Conservation (phyloP, 2,329 filamentous ascomycete species). For the Ophiostoma novo-ulmi region DNA sequence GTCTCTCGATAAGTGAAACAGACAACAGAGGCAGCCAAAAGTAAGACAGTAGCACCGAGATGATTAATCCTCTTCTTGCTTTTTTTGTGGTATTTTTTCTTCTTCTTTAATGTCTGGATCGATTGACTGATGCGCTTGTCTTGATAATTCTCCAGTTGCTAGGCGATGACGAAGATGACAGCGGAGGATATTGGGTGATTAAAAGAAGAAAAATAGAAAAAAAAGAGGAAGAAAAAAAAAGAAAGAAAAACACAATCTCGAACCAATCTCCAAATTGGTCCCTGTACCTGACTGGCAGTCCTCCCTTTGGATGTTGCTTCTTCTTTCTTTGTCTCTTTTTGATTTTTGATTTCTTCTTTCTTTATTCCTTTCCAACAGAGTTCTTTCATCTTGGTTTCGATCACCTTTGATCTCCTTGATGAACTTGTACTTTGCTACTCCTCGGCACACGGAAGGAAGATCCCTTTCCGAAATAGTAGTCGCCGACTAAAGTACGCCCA, state of each 20-base stretch:
- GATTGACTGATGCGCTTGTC: background rate
- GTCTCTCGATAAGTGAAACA: background rate
- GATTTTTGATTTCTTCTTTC: background rate
- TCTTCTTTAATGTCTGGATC: background rate
- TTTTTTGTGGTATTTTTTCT: background rate
- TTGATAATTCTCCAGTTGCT: slow-evolving; percentile 5
- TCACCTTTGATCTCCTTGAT: background rate
- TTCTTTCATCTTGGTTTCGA: background rate
- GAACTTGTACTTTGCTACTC: background rate
- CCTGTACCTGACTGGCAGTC: slow-evolving; percentile 7
- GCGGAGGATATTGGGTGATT: background rate
- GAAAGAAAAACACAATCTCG: background rate
- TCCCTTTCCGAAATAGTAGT: background rate
- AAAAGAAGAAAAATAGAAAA: background rate
- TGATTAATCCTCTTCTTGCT: background rate
- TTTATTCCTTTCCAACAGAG: background rate
- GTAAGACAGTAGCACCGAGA: slow-evolving; percentile 3
- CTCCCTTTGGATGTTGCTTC: background rate
- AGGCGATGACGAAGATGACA: slow-evolving; percentile 1
- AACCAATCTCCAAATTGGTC: background rate
- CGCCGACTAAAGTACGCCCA: background rate
- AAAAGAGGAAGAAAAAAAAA: background rate
- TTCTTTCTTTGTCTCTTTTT: slow-evolving; percentile 5
- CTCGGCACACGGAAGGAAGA: background rate
- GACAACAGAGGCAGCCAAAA: background rate